A percentile compares a stretch with the other conserved stretches of the same genome.
These are phyloP conservation scores for Aspergillus udagawae DNA, from an alignment of 2,329 filamentous ascomycete genomes.

Conservation along the genomic window DNA sequence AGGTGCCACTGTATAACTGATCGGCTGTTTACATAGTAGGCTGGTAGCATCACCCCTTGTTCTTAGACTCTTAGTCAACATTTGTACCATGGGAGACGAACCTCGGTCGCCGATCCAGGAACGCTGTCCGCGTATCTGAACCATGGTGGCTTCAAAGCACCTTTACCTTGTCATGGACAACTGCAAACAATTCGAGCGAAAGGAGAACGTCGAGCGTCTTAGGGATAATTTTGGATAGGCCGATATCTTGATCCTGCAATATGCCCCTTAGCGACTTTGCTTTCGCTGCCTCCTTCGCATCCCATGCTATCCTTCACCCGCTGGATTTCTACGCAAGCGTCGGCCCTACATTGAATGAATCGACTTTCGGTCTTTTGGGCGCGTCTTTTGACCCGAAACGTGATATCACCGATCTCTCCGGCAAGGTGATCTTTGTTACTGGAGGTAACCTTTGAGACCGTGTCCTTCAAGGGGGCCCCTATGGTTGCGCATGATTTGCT, in stretches of 20 bases:
- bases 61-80: background rate
- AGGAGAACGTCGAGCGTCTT: background rate
- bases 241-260: background rate
- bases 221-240: too few relatives aligned
- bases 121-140: background rate
- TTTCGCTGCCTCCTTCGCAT: constrained; percentile 13
- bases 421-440: constrained; percentile 50
- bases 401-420: constrained; percentile 44
- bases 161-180: background rate
- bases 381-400: constrained; percentile 39
- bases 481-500: background rate
- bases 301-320: constrained; percentile 25
- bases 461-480: background rate
- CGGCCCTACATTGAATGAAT: constrained; percentile 33
- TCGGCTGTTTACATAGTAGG: too few relatives aligned
- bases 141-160: background rate
- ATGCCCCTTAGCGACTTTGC: constrained; percentile 8
- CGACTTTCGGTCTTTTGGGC: constrained; percentile 31
- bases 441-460: constrained; percentile 38
- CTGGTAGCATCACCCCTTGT: background rate
- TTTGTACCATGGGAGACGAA: background rate
- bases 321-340: constrained; percentile 27
- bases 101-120: background rate
- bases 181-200: background rate
- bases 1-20: too few relatives aligned